Evolutionary conservation across 2,329 filamentous ascomycete genomes (phyloP), one percentile per base, ranked within the genome.

Genomic region (Apiospora sp.): DNA sequence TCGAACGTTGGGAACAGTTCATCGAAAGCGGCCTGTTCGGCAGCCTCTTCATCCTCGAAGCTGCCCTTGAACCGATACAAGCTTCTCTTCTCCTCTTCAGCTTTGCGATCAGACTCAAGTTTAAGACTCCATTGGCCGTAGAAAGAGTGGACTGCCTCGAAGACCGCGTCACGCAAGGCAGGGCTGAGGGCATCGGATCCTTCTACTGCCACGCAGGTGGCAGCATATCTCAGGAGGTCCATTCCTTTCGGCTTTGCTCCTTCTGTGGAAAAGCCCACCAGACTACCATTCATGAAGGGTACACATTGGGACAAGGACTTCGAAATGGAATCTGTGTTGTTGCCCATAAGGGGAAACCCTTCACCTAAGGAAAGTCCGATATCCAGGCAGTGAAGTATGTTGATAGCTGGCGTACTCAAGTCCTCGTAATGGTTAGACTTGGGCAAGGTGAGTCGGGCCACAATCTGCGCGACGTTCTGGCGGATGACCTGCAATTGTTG

Each of bases 1-100:
- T 93, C 91, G 75, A 91, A 97, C 6, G 89, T 90, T 1, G 96
- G 96, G 84, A 98, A 98, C 8, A 98, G 85, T 75, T 93, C 89
- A 27, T 92, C 88, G 75, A 98, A 92, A 75, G 96, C 93, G 71
- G 92, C 89, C 74, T 92, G 89, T 70, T 94, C 90, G 13, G 89
- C 86, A 77, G 93, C 92, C 72, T 97, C 93, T 75, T 94, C 91
- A 68, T 95, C 92, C 74, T 95, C 93, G 51, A 90, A 84, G 51
- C 91, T 92, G 44, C 95, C 96, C 75, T 91, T 90, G 83, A 96
- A 98, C 27, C 91, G 92, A 82, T 97, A 99, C 51, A 97, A 83
- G 74, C 93, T 95, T 6, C 89, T 90, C 74, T 92, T 93, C 41
- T 90, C 88, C 24, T 93, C 92, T 76, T 93, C 91, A 67, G 93